These are phyloP conservation scores for Peronospora farinosa DNA, from an alignment of 352 stramenopile genomes.

Conservation along the genomic window DNA sequence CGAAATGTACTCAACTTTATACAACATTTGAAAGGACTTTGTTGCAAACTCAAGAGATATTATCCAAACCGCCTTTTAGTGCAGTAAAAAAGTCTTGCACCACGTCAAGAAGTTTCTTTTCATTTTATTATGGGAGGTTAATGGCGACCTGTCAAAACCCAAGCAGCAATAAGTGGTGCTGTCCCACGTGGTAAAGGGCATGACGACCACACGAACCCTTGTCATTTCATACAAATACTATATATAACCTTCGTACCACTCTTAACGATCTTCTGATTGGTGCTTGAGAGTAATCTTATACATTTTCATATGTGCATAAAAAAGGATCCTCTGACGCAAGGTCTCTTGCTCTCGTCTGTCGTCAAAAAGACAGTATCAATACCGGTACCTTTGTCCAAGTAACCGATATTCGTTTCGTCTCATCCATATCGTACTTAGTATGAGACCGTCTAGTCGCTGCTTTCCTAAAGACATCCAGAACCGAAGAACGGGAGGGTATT, in stretches of 20 bases:
- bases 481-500: background rate
- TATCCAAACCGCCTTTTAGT: background rate
- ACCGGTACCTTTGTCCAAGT: background rate
- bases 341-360: too few species aligned
- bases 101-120: too few species aligned
- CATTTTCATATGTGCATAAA: background rate
- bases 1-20: background rate
- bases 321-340: background rate
- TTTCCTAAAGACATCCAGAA: background rate
- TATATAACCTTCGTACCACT: too few species aligned
- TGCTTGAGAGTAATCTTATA: background rate
- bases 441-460: background rate
- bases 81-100: too few species aligned
- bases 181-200: too few species aligned
- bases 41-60: background rate
- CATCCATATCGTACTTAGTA: background rate
- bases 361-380: background rate
- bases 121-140: too few species aligned
- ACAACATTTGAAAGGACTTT: background rate
- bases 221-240: too few species aligned
- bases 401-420: background rate
- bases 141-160: too few species aligned
- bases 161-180: too few species aligned
- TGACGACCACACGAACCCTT: too few species aligned
- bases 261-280: background rate